A percentile compares a stretch with the other conserved stretches of the same genome.
Evolutionary conservation across 2,329 filamentous ascomycete genomes (phyloP).

Genomic region (Hymenotorrendiella dingleyae): DNA sequence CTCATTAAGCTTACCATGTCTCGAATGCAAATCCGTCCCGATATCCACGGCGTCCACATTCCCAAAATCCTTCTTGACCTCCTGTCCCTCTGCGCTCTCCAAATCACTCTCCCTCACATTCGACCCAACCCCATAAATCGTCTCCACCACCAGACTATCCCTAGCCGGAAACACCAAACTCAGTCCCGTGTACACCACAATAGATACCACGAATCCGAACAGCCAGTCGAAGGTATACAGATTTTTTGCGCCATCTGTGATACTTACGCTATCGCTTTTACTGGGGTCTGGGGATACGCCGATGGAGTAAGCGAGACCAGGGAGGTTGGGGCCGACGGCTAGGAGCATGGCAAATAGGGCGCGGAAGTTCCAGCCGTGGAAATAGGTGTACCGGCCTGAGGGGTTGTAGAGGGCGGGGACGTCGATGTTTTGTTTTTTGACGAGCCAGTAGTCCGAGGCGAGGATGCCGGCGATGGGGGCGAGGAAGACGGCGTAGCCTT

Average conservation of each 20-base stretch:
- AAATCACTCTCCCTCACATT: slow-evolving; percentile 3
- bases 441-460: slow-evolving; percentile 51
- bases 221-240: slow-evolving; percentile 63
- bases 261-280: slow-evolving; percentile 20
- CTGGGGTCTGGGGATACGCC: neutral
- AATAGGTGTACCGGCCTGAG: slow-evolving; percentile 22
- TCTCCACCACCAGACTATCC: slow-evolving; percentile 42
- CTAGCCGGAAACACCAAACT: slow-evolving; percentile 42
- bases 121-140: slow-evolving; percentile 31
- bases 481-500: slow-evolving; percentile 57
- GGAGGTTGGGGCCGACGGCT: slow-evolving; percentile 22
- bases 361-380: slow-evolving; percentile 27
- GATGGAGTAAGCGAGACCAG: slow-evolving; percentile 24
- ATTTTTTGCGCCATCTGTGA: slow-evolving; percentile 41
- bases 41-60: slow-evolving; percentile 18
- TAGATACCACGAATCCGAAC: slow-evolving; percentile 52
- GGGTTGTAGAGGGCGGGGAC: slow-evolving; percentile 34
- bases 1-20: neutral
- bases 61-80: slow-evolving; percentile 10
- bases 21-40: neutral
- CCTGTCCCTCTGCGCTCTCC: slow-evolving; percentile 3
- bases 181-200: slow-evolving; percentile 48
- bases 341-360: slow-evolving; percentile 23
- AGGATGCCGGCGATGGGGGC: slow-evolving; percentile 55
- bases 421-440: slow-evolving; percentile 35